phyloP scores from a whole-genome alignment of 2,329 filamentous ascomycete genomes.

The Diaporthe helianthi region DNA sequence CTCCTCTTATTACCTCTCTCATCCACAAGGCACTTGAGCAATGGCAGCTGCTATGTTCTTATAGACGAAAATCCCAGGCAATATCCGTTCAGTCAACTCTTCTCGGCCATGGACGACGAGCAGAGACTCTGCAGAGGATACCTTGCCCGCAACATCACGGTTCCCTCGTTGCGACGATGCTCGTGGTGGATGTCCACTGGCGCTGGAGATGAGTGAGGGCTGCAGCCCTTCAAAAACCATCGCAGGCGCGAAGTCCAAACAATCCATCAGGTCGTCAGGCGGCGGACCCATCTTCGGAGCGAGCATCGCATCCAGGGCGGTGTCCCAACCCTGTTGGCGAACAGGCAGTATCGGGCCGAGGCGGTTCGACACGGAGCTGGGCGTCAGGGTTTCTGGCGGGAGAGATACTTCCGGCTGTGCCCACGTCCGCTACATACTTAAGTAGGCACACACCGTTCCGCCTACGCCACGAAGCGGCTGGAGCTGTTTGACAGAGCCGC shows the following conservation, averaged over 20 bases:
- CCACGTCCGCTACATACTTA: background rate
- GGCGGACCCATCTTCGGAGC: background rate
- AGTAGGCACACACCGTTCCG: too few species aligned
- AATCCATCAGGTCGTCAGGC: background rate
- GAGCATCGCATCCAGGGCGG: background rate
- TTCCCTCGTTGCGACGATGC: background rate
- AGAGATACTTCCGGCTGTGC: background rate
- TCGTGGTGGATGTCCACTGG: background rate
- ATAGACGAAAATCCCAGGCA: background rate
- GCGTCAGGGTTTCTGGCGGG: background rate
- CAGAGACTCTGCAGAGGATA: background rate
- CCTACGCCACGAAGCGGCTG: background rate
- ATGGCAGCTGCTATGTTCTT: too few species aligned
- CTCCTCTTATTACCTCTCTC: background rate
- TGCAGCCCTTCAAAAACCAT: background rate
- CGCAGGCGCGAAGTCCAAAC: background rate
- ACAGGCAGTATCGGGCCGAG: background rate
- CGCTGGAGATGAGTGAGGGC: background rate
- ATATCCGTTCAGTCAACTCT: background rate
- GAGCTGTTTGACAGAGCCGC: background rate
- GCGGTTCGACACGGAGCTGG: background rate
- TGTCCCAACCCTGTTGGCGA: background rate
- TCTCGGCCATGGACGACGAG: background rate
- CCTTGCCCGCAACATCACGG: background rate
- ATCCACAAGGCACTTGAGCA: conserved; percentile 1